phyloP scores from a whole-genome alignment of 306 rosid genomes.

The Elaeagnus macrophylla region DNA sequence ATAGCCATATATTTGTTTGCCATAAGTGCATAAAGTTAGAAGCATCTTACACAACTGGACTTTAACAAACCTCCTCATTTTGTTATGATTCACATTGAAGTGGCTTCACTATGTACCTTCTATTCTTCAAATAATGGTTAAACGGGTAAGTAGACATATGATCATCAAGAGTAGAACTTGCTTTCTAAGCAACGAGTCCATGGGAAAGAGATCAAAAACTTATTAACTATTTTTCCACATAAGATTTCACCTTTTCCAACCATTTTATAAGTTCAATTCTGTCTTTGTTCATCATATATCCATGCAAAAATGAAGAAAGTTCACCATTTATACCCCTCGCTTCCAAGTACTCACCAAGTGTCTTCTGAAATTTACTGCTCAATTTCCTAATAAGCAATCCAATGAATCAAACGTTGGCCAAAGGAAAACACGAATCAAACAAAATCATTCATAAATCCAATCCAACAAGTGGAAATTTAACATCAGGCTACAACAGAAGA shows the following conservation, averaged over 20 bases:
- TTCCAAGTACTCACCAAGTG: slow-evolving; percentile 44
- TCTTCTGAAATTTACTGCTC: slow-evolving; percentile 38
- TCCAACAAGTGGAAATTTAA: neutral
- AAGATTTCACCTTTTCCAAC: slow-evolving; percentile 47
- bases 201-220: neutral
- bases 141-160: neutral
- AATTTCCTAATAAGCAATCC: slow-evolving; percentile 36
- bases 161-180: neutral
- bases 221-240: slow-evolving; percentile 39
- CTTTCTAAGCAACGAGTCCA: too few species aligned
- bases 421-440: slow-evolving; percentile 11
- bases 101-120: too few species aligned
- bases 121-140: too few species aligned
- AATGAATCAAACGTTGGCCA: too few species aligned
- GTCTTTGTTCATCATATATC: slow-evolving; percentile 75
- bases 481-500: neutral
- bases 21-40: too few species aligned
- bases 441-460: slow-evolving; percentile 14
- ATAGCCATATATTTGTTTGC: too few species aligned
- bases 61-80: too few species aligned
- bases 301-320: slow-evolving; percentile 59
- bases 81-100: too few species aligned
- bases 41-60: too few species aligned
- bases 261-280: slow-evolving; percentile 63
- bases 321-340: slow-evolving; percentile 55